phyloP scores from a whole-genome alignment of 2,329 filamentous ascomycete genomes.

The Colletotrichum sp. region DNA sequence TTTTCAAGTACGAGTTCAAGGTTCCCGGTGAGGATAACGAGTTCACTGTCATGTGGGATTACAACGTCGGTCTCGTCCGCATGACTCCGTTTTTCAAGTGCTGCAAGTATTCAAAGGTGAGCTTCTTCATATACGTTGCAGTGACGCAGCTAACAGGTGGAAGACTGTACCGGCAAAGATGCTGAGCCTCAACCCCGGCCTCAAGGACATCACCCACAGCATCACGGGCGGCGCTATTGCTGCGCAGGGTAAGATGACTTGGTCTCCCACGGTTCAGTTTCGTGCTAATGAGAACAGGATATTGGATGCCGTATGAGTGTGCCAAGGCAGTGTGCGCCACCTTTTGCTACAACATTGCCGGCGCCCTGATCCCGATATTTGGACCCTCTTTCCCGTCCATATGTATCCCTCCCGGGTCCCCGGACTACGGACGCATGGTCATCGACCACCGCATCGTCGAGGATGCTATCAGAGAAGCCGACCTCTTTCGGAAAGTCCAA shows the following conservation, averaged over 20 bases:
- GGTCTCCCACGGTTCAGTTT: neutral
- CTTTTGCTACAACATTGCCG: slow-evolving; percentile 86
- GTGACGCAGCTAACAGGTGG: slow-evolving; percentile 3
- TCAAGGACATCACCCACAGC: slow-evolving; percentile 89
- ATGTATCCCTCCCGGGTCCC: slow-evolving; percentile 70
- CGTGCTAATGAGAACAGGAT: slow-evolving; percentile 62
- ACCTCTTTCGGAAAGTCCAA: slow-evolving; percentile 42
- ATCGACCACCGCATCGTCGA: slow-evolving; percentile 64
- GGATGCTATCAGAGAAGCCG: slow-evolving; percentile 56
- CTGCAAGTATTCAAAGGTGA: slow-evolving; percentile 80
- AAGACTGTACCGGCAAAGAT: slow-evolving; percentile 91
- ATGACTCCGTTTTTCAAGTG: slow-evolving; percentile 97
- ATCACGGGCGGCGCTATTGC: slow-evolving; percentile 91
- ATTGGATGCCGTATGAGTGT: slow-evolving; percentile 94
- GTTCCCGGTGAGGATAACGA: slow-evolving; percentile 69
- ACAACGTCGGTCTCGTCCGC: slow-evolving; percentile 90
- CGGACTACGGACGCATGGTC: slow-evolving; percentile 70
- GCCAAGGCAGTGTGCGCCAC: slow-evolving; percentile 87
- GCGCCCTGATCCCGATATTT: slow-evolving; percentile 88
- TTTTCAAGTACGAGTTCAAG: slow-evolving; percentile 84
- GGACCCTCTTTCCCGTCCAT: slow-evolving; percentile 78
- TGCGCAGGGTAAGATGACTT: slow-evolving; percentile 75
- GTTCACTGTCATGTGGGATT: slow-evolving; percentile 94
- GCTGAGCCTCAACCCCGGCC: slow-evolving; percentile 76
- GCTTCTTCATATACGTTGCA: neutral